Evolutionary conservation across 768 basidiomycete genomes (phyloP), one percentile per base, ranked within the genome.

Genomic region (Suillus clintonianus): DNA sequence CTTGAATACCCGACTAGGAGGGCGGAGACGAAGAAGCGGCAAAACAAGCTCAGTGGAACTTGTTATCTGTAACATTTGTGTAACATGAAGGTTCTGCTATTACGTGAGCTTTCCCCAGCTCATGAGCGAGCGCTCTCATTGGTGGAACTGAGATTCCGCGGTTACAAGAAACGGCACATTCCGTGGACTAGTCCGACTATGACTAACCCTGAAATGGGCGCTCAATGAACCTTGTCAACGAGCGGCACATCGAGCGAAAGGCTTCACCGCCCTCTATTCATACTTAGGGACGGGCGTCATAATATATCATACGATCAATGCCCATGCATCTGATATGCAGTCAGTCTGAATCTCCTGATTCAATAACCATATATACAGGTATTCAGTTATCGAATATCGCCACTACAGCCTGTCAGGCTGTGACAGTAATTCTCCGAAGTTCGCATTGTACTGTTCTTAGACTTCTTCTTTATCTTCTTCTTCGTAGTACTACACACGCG

Each of bases 401-500:
- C 47, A 24, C 14, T 45, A 10, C n/a, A 45, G 24, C n/a, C n/a
- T n/a, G n/a, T n/a, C n/a, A n/a, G n/a, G n/a, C n/a, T n/a, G n/a
- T 9, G 9, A 2, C 4, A 8, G 24, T 15, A 3, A 48, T 17
- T 48, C 14, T 50, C 15, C 8, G 24, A 50, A 50, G 24, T 50
- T 27, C 24, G 11, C 45, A 47, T 22, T 24, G 45, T 14, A 6
- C 24, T 48, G 14, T 48, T 48, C 48, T 50, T 15, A 15, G 47
- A 48, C 14, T 50, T 42, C 41, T 60, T 53, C 22, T 53, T 24
- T 30, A 53, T 53, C 8, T n/a, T 61, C 59, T 60, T 48, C 13
- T 47, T 43, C 42, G 19, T 8, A 42, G 9, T 43, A 19, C n/a
- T 17, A 47, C 30, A 41, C 67, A 3, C 56, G 62, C 43, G 66